A percentile compares a stretch with the other conserved stretches of the same genome.
phyloP scores from a whole-genome alignment of 495 filamentous ascomycete species.

The Copromyces sp. region DNA sequence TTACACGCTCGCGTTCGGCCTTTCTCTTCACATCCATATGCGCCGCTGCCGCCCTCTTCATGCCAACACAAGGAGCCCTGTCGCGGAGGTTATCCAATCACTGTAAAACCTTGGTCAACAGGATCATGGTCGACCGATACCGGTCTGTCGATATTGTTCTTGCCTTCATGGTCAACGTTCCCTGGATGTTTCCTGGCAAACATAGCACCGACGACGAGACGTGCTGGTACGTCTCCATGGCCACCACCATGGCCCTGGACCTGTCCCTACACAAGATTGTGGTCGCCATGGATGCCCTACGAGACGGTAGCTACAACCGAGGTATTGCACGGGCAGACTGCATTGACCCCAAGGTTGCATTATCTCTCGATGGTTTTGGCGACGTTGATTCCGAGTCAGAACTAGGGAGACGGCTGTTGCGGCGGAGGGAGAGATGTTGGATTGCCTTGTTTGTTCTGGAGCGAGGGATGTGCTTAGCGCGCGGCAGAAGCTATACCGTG shows the following conservation, averaged over 20 bases:
- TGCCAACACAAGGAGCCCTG: conserved; percentile 50
- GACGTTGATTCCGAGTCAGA: conserved; percentile 51
- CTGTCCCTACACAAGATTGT: conserved; percentile 60
- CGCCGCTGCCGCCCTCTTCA: conserved; percentile 53
- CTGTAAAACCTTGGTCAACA: conserved; percentile 51
- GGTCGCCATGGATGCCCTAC: conserved; percentile 41
- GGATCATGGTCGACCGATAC: conserved; percentile 46
- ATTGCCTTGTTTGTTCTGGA: conserved; percentile 65
- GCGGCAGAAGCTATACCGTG: conserved; percentile 57
- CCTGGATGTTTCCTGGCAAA: conserved; percentile 62
- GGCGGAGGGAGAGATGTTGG: conserved; percentile 59
- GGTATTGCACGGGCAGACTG: conserved; percentile 51
- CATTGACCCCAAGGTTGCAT: conserved; percentile 52
- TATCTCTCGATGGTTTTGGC: conserved; percentile 57
- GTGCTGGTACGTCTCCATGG: conserved; percentile 59
- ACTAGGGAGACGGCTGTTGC: conserved; percentile 47
- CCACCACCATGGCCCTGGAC: conserved; percentile 57
- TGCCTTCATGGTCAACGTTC: conserved; percentile 68
- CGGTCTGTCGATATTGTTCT: conserved; percentile 63
- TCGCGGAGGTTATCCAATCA: conserved; percentile 54
- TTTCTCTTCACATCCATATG: conserved; percentile 64
- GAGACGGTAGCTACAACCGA: conserved; percentile 32
- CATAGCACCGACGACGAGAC: conserved; percentile 63
- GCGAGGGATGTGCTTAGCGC: conserved; percentile 58
- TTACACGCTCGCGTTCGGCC: conserved; percentile 54